Base-by-base conservation (phyloP, 805 yeast genomes). In the Spathaspora gorwiae region DNA sequence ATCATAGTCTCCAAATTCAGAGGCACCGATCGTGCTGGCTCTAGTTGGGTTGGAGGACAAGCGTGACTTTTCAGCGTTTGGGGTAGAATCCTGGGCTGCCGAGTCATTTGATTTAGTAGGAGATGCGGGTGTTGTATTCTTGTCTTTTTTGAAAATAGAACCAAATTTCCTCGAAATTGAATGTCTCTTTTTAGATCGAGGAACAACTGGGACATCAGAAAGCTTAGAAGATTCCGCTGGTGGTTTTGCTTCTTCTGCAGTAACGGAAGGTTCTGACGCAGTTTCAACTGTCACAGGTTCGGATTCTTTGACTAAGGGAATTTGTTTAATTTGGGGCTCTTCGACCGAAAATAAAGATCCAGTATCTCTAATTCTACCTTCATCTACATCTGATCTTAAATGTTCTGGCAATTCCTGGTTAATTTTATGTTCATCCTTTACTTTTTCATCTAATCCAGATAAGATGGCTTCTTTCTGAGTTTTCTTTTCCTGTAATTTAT, bases 401-500 rank as follows among this genome's bases (percentile, higher is more conserved):
- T 79, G 84, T 42, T 74, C 80, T 10, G 84, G 84, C 49, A 76
- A 69, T 45, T 68, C 75, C 11, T 52, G 57, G 52, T 78, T 77
- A 53, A 79, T 75, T 44, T 65, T 68, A 54, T 68, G 73, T 52
- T 72, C 79, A 41, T 75, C 77, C 42, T 62, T 78, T 64, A 71
- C 70, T 52, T 59, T 56, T 29, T 62, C 61, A 19, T 64, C 66
- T 33, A 70, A 51, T 6, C 55, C 56, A 12, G 45, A 45, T 46
- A 56, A 53, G 45, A 71, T 70, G 31, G 61, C 66, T 35, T 63
- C 54, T 52, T 66, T 59, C 49, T 73, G 65, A 29, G 58, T 43
- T 2, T 57, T 57, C 55, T 76, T 73, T 35, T 69, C 57, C 13
- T 61, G 62, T 12, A 47, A 59, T 49, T 60, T 68, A 46, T 50